Evolutionary conservation across 176 grass and related monocot genomes (phyloP), one percentile per base, ranked within the genome.

Genomic region (Oryza coarctata): DNA sequence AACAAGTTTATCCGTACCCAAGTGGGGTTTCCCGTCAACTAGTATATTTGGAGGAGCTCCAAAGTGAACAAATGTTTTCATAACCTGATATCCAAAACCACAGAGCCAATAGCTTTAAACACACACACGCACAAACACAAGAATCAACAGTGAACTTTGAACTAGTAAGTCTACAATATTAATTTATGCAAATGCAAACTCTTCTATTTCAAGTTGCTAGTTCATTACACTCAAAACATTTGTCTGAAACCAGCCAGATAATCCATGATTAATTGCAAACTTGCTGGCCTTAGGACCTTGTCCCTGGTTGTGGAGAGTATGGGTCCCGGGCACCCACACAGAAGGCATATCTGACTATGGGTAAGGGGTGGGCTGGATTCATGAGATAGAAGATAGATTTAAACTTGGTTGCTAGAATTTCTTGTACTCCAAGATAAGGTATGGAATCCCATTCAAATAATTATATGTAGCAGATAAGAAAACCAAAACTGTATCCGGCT

Each of bases 1-100:
- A 86, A 98, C 83, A 87, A 98, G 88, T 81, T 86, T 92, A 93
- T 98, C 92, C 5, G 95, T 98, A 80, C 95, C 95, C 28, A 98
- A 88, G 73, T 98, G 95, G 88, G 95, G 95, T 74, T 93, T 98
- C 70, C 95, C 95, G 66, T 98, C 87, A 76, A 98, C 73, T 80
- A 98, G 75, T 79, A 98, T 98, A 55, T 88, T 95, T 86, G 82
- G 41, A 70, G 95, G 90, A 55, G 88, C 95, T 88, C 95, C 95
- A 80, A 98, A 98, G 58, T 93, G 90, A 75, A 98, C 95, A 70
- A 98, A 88, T 71, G 92, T 93, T 77, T 86, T 93, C 86, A 98
- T 64, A 79, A 98, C 92, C 95, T 98, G 89, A 65, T 87, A 85
- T 38, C 32, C 86, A 82, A 75, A 72, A 58, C 60, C 39, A 26